Conservation (phyloP, 306 rosid genomes). For the Ammopiptanthus mongolicus region DNA sequence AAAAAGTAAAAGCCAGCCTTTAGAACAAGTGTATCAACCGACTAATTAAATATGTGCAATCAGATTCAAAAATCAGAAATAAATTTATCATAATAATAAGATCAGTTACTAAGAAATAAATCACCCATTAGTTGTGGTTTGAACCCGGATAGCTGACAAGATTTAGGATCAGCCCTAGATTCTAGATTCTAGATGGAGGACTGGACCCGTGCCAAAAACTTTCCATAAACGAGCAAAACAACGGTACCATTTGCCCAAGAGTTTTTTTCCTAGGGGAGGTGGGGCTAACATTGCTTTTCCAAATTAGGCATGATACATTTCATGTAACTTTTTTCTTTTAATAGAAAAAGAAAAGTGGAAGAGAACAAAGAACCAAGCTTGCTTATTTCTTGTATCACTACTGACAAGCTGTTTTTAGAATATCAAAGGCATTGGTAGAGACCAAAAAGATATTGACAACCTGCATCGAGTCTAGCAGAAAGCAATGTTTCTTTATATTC, state of each 20-base stretch:
- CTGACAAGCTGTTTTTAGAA: not conserved
- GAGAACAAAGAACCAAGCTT: not conserved
- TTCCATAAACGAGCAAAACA: not conserved
- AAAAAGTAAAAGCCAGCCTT: constrained; percentile 16
- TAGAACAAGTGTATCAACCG: not conserved
- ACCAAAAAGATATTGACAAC: not conserved
- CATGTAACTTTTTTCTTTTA: not conserved
- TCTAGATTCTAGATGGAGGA: not conserved
- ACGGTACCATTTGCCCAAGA: not conserved
- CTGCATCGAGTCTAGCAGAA: not conserved
- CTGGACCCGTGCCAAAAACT: not conserved
- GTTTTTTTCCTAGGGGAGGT: not conserved
- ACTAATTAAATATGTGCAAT: not conserved
- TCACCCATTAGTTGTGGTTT: not conserved
- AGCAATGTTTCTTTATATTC: not conserved
- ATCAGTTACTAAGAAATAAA: not conserved
- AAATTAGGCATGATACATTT: not conserved
- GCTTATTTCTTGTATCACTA: not conserved
- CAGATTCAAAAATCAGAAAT: constrained; percentile 9
- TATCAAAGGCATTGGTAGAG: not conserved
- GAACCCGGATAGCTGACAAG: not conserved
- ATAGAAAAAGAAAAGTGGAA: not conserved
- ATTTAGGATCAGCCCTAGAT: not conserved
- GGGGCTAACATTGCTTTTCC: not conserved
- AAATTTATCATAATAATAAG: not conserved